Base-by-base conservation (phyloP, 1,139 yeast genomes). In the Hemisphaericaspora lyxosophila region DNA sequence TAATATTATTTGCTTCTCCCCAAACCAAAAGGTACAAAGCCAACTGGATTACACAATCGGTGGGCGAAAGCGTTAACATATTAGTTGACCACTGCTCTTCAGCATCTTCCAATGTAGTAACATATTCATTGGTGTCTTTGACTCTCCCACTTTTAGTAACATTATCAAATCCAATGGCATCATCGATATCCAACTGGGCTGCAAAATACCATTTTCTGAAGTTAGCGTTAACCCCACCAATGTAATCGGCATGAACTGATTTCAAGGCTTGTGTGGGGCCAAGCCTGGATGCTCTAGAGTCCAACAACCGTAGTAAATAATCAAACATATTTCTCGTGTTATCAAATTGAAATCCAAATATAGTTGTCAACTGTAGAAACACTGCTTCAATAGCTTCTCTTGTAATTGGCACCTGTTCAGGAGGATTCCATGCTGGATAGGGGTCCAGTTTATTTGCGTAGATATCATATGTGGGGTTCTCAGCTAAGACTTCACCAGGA, bases 131-230 rank as follows among this genome's bases (percentile, higher is more conserved):
- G 43, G 61, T 38, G 57, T 63, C 46, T 63, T 64, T 55, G 58
- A 54, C 62, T 40, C 59, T 65, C 17, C 67, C 67, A 41, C 57
- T 60, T 15, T 62, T 34, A 33, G 64, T 58, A 56, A 70, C 60
- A 48, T 82, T 82, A 55, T 85, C 74, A 70, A 82, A 82, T 2
- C 90, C 92, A 45, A 85, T 70, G 36, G 83, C 84, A 45, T 85
- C 90, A 60, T 89, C 96, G 50, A 87, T 69, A 61, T 87, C 95
- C 45, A 88, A 64, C 64, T 85, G 92, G 31, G 97, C 89, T 23
- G 97, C 96, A 64, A 92, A 88, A 62, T 87, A 92, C 98, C 98
- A 92, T 59, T 86, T 90, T 54, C 86, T 78, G 66, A 85, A 92
- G 63, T 92, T 92, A 22, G 97, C 84, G 46, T 88, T 79, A 47